A percentile compares a stretch with the other conserved stretches of the same genome.
These are phyloP conservation scores for Neurospora cerealis DNA, from an alignment of 495 filamentous ascomycete genomes.

Conservation along the genomic window DNA sequence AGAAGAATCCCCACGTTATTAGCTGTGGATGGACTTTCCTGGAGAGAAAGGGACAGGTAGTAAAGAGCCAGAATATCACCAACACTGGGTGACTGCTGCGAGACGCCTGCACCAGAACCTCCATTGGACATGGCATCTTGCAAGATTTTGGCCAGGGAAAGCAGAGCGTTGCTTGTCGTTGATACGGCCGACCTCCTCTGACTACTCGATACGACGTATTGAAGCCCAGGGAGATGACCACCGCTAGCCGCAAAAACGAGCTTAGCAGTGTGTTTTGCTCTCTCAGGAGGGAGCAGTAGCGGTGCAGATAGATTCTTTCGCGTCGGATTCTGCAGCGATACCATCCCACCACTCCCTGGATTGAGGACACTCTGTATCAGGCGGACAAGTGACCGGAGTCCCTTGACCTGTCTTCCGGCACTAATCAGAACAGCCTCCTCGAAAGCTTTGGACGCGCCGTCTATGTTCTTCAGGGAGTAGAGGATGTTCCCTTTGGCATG, in stretches of 20 bases:
- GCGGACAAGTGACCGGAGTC: slow-evolving; percentile 71
- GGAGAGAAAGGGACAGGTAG: slow-evolving; percentile 88
- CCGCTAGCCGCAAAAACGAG: slow-evolving; percentile 66
- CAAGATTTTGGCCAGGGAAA: slow-evolving; percentile 95
- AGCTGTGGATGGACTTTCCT: slow-evolving; percentile 92
- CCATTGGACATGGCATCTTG: slow-evolving; percentile 94
- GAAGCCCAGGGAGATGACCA: slow-evolving; percentile 76
- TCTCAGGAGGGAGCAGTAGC: slow-evolving; percentile 72
- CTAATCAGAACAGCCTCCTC: slow-evolving; percentile 91
- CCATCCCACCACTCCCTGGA: slow-evolving; percentile 8
- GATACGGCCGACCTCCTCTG: slow-evolving; percentile 75
- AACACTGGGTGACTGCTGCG: slow-evolving; percentile 59
- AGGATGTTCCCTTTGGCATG: slow-evolving; percentile 99
- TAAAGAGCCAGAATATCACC: slow-evolving; percentile 93
- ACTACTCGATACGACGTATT: slow-evolving; percentile 60
- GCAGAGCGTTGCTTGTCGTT: slow-evolving; percentile 89
- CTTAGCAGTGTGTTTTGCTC: slow-evolving; percentile 72
- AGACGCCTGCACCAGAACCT: slow-evolving; percentile 46
- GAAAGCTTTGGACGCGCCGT: slow-evolving; percentile 77
- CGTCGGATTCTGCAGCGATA: not conserved
- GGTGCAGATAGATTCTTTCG: slow-evolving; percentile 23
- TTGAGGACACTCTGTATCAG: slow-evolving; percentile 68
- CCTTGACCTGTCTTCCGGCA: slow-evolving; percentile 58
- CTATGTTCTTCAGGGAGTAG: slow-evolving; percentile 81
- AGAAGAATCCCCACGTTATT: slow-evolving; percentile 98